Evolutionary conservation across 1,284 basidiomycete genomes (phyloP).

Genomic region (Rhodofomes roseus): DNA sequence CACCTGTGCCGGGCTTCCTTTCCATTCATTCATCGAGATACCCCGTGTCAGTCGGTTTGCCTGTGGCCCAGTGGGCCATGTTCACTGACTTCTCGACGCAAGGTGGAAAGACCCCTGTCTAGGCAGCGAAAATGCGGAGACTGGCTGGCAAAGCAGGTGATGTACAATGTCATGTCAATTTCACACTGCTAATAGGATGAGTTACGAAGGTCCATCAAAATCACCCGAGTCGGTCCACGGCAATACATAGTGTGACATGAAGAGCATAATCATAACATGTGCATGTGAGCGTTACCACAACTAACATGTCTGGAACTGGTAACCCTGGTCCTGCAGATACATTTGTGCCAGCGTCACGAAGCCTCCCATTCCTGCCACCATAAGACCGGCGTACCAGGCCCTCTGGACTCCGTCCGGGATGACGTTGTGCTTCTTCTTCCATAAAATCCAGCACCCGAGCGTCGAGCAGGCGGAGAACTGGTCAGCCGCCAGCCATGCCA

Average conservation of each 20-base stretch:
- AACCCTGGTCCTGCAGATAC: slow-evolving; percentile 1
- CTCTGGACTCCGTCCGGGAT: slow-evolving; percentile 3
- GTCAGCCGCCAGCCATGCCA: slow-evolving; percentile 4
- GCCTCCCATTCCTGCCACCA: slow-evolving; percentile 2
- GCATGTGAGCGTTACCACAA: not conserved
- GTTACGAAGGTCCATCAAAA: too few relatives aligned
- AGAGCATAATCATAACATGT: too few relatives aligned
- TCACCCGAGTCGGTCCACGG: too few relatives aligned
- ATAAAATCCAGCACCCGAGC: slow-evolving; percentile 1
- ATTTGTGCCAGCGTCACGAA: slow-evolving; percentile 2
- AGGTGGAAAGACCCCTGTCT: not conserved
- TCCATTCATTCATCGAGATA: not conserved
- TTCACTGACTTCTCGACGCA: not conserved
- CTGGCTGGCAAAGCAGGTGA: not conserved
- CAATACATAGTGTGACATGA: too few relatives aligned
- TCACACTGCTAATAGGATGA: too few relatives aligned
- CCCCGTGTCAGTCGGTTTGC: not conserved
- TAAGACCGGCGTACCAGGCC: not conserved
- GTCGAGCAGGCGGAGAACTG: slow-evolving; percentile 1
- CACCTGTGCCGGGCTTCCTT: not conserved
- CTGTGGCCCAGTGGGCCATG: not conserved
- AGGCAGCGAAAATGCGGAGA: not conserved
- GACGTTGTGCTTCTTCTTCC: not conserved
- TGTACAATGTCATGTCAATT: too few relatives aligned
- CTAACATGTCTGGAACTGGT: not conserved